Evolutionary conservation across 2,329 filamentous ascomycete species (phyloP), one percentile per base, ranked within the genome.

Genomic region (Ascochyta viciae-villosae): DNA sequence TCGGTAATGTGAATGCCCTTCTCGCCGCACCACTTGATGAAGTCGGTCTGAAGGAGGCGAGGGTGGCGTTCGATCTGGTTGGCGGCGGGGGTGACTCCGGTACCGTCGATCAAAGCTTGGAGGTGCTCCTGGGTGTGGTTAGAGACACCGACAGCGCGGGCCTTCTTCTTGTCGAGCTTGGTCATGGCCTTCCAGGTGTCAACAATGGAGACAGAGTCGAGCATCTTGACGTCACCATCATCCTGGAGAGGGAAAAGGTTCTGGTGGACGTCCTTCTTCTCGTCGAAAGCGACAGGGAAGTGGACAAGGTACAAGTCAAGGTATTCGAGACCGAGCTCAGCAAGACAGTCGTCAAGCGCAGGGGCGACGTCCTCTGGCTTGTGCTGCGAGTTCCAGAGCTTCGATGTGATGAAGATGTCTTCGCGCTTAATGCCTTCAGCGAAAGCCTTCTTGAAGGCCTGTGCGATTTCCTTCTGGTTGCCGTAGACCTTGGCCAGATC

Each of bases 371-470:
- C 83, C 41, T 67, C 48, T 19, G 66, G 65, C 70, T 92, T 89
- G 81, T 96, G 91, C 84, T 92, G 95, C 64, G 87, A 87, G 81
- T 93, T 92, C 91, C 91, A 96, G 56, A 96, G 87, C 83, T 96
- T 96, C 76, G 89, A 92, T 63, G 92, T 70, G 54, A 71, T 66
- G 59, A 70, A 71, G 39, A 71, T 53, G 27, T 70, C 65, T 42
- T 71, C 91, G 34, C 68, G 64, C 59, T 68, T 67, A 4, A 90
- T 74, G 46, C 83, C 83, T 43, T 60, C 64, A 41, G 54, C 58
- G 37, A 70, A 70, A 8, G 66, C 65, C 60, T 61, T 65, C 61
- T 71, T 70, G 42, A 72, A 57, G 6, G 63, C 69, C 19, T 61
- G 49, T 1, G 63, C 68, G 39, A 70, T 66, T 54, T 70, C 68